Evolutionary conservation across 129 eudicot genomes (phyloP).

Genomic region (Arctium minus): DNA sequence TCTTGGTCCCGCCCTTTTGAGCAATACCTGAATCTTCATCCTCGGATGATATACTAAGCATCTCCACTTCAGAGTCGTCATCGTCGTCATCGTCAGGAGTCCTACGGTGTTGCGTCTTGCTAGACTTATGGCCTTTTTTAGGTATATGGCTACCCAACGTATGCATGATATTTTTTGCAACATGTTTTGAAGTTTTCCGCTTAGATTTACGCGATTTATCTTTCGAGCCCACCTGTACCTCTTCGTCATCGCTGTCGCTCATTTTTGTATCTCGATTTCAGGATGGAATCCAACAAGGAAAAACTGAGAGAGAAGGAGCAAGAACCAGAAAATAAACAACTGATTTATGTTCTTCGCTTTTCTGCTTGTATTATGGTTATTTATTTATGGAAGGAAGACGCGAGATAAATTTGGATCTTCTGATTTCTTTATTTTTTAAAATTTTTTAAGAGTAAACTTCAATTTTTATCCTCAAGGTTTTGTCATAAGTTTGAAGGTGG

Average conservation of each 20-base stretch:
- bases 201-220: slow-evolving; percentile 54
- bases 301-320: neutral
- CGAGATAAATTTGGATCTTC: neutral
- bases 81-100: slow-evolving; percentile 43
- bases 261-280: slow-evolving; percentile 22
- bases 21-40: slow-evolving; percentile 58
- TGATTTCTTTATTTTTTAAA: neutral
- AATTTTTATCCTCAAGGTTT: no score
- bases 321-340: neutral
- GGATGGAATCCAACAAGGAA: neutral
- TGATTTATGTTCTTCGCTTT: neutral
- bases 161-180: slow-evolving; percentile 59
- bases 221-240: slow-evolving; percentile 62
- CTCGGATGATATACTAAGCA: slow-evolving; percentile 93
- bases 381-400: neutral
- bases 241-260: slow-evolving; percentile 78
- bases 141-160: slow-evolving; percentile 39
- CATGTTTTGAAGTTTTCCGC: slow-evolving; percentile 56
- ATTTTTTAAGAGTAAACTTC: no score
- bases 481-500: no score
- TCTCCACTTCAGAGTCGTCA: slow-evolving; percentile 76
- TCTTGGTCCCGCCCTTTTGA: slow-evolving; percentile 11
- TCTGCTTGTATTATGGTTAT: neutral
- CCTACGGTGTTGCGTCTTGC: slow-evolving; percentile 4
- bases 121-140: slow-evolving; percentile 1